Evolutionary conservation across 2,329 filamentous ascomycete species (phyloP).

Genomic region (Aspergillus proliferans): DNA sequence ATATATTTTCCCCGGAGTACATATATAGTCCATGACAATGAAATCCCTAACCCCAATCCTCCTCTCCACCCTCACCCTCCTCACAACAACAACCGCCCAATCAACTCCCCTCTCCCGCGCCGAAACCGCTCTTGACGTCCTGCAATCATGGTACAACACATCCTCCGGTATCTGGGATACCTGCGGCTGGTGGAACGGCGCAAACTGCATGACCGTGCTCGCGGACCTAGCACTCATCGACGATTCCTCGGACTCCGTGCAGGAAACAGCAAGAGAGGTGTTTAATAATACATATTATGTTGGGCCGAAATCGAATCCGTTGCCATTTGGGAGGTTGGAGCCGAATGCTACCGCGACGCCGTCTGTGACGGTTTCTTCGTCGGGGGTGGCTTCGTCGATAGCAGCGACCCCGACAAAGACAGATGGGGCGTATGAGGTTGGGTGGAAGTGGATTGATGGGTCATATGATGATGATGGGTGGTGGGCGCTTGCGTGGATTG

Average conservation of each 20-base stretch:
- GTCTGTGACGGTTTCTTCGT: neutral
- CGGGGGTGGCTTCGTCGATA: neutral
- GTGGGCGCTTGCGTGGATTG: constrained; percentile 51
- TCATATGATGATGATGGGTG: constrained; percentile 50
- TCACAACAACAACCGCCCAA: neutral
- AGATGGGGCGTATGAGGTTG: neutral
- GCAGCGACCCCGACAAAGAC: neutral
- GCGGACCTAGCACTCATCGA: constrained; percentile 47
- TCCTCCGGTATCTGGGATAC: constrained; percentile 58
- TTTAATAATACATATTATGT: constrained; percentile 40
- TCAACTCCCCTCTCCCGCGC: neutral
- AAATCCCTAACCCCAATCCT: neutral
- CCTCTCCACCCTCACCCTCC: neutral
- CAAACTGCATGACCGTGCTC: constrained; percentile 59
- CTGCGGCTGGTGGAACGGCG: constrained; percentile 68
- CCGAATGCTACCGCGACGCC: neutral
- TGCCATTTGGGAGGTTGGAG: constrained; percentile 5
- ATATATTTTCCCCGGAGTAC: too few species aligned
- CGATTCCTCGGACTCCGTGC: constrained; percentile 17
- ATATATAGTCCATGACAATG: neutral
- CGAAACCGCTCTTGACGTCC: constrained; percentile 31
- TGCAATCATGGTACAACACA: constrained; percentile 59
- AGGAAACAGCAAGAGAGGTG: constrained; percentile 29
- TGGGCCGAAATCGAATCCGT: constrained; percentile 15
- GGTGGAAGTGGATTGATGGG: constrained; percentile 18